Percentiles rank a stretch among this genome's conserved stretches.
Conservation (phyloP, 805 yeast species). For the Cyberlindnera bimundalis region DNA sequence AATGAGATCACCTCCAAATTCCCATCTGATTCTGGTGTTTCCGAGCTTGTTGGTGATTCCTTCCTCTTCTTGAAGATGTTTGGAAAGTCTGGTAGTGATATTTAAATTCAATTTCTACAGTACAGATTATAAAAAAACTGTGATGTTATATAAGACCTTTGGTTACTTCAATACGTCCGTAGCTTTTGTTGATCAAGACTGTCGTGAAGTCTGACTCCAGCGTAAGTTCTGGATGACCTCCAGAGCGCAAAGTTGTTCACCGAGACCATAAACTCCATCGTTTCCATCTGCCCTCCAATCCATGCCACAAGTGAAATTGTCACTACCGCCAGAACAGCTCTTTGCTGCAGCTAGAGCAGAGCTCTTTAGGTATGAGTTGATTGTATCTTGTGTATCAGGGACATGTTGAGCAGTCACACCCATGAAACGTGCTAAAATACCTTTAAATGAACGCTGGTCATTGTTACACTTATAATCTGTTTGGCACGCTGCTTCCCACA, state of each 20-base stretch:
- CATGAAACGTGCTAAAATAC: conserved; percentile 70
- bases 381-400: conserved; percentile 43
- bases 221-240: conserved; percentile 49
- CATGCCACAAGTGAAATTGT: conserved; percentile 85
- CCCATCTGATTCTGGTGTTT: conserved; percentile 52
- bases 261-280: conserved; percentile 79
- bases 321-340: conserved; percentile 84
- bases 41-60: conserved; percentile 50
- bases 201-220: conserved; percentile 35
- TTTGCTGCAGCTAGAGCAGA: conserved; percentile 74
- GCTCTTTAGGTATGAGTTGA: conserved; percentile 34
- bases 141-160: too few species aligned
- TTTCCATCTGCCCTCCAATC: conserved; percentile 69
- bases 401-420: conserved; percentile 71
- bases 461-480: conserved; percentile 57
- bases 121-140: too few species aligned
- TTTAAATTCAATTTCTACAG: background rate
- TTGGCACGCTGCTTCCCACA: conserved; percentile 88
- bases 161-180: too few species aligned
- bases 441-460: conserved; percentile 92
- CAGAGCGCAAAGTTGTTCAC: conserved; percentile 77
- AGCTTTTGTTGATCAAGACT: background rate
- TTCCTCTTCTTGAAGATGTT: conserved; percentile 41
- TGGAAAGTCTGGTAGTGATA: conserved; percentile 12
- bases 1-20: conserved; percentile 68